Base-by-base conservation (phyloP, 1,139 yeast genomes). In the Geotrichum reessii region DNA sequence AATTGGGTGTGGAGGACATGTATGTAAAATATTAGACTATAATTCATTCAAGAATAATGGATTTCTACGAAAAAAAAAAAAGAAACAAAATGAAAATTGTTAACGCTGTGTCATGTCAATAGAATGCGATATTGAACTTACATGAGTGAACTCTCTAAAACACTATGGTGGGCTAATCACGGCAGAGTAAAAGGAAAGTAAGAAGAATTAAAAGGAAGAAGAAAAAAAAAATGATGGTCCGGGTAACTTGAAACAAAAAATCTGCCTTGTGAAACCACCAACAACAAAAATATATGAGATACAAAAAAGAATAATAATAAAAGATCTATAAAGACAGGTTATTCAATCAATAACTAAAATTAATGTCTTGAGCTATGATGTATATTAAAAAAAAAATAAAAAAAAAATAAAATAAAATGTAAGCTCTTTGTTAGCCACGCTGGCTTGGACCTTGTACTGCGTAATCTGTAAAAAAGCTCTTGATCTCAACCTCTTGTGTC, bases 41-140 rank as follows among this genome's bases (percentile, higher is more conserved):
- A n/a, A 51, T 51, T 21, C 54, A 51, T 51, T 51, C 54, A 51
- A 51, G 28, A 47, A 24, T n/a, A 24, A 27, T 33, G 12, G 24
- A 31, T 49, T 27, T 17, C 21, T 25, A 37, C 9, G 27, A 5
- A 27, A 22, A 28, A 31, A 7, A n/a, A 28, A 9, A 31, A 27
- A 24, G 28, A 28, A 28, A 28, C 6, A 28, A 28, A 28, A 28
- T 7, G 9, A 28, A 28, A 28, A 28, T 9, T n/a, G n/a, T n/a
- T n/a, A n/a, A n/a, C n/a, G n/a, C n/a, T n/a, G n/a, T n/a, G n/a
- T n/a, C n/a, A n/a, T n/a, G n/a, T n/a, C n/a, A n/a, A n/a, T n/a
- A n/a, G n/a, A n/a, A n/a, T n/a, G n/a, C n/a, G n/a, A n/a, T 8
- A 31, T 31, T 31, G 37, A 3, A 9, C 37, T 31, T 31, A 31